These are phyloP conservation scores for Pilasporangium apinafurcum DNA, from an alignment of 352 stramenopile genomes.

Conservation along the genomic window DNA sequence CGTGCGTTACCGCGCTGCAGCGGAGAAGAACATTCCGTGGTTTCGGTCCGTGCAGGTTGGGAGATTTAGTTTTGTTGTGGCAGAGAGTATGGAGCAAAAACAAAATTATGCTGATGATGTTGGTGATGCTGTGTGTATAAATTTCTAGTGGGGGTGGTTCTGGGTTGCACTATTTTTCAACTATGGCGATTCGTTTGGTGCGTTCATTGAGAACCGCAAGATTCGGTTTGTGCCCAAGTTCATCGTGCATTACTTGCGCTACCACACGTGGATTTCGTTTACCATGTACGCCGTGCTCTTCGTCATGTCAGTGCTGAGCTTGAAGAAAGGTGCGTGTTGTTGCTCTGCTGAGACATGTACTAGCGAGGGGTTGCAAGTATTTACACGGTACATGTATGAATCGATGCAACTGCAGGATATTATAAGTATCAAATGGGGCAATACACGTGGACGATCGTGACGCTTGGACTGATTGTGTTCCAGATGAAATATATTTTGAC, in stretches of 20 bases:
- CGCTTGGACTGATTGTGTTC: constrained; percentile 93
- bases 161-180: constrained; percentile 96
- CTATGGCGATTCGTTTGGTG: constrained; percentile 85
- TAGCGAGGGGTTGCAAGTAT: no score
- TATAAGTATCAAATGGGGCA: constrained; percentile 86
- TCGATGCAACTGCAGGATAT: constrained; percentile 39
- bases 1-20: constrained; percentile 92
- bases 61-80: no score
- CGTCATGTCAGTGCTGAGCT: constrained; percentile 93
- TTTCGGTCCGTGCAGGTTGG: constrained; percentile 93
- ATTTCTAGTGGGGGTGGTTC: constrained; percentile 96
- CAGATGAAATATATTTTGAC: constrained; percentile 96
- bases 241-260: constrained; percentile 86
- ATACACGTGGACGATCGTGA: constrained; percentile 96
- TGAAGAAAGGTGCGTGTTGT: constrained; percentile 75
- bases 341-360: not conserved
- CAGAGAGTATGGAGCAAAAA: no score
- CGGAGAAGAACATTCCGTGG: constrained; percentile 95
- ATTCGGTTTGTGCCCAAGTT: constrained; percentile 70
- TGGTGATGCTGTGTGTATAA: not conserved
- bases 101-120: not conserved
- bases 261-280: constrained; percentile 92
- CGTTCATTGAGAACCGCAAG: constrained; percentile 82
- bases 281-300: constrained; percentile 93
- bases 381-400: no score